Base-by-base conservation (phyloP, 1,139 yeast species). In the Lodderomyces jiufengensis region DNA sequence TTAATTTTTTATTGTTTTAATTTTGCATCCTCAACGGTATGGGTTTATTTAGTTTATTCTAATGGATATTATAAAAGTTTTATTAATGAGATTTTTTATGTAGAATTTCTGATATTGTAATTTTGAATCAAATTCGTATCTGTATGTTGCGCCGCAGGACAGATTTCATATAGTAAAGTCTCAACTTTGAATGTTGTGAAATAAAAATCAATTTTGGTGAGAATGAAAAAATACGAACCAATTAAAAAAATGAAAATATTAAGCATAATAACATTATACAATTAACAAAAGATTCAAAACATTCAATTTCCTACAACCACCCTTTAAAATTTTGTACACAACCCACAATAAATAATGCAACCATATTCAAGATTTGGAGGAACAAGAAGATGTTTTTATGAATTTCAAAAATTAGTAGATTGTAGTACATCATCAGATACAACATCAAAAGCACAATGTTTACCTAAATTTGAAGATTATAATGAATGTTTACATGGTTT, bases 351-450 rank as follows among this genome's bases (percentile, higher is more conserved):
- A 9, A 26, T 7, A 32, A 70, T 70, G 76, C 75, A 68, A 50
- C 75, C 76, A 49, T 66, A 68, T 48, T 67, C 74, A 33, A 67
- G 75, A 63, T 55, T 64, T 25, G 75, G 75, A 27, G 76, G 74
- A 39, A 70, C 76, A 44, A 67, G 74, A 58, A 68, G 59, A 58
- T 70, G 76, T 50, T 70, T 68, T 51, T 70, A 69, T 52, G 76
- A 70, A 47, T 70, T 68, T 56, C 76, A 70, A 53, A 58, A 70
- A 13, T 60, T 68, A 42, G 63, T 62, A 39, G 70, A 70, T 15
- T 70, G 76, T 49, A 65, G 61, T 58, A 69, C 75, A 3, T 63
- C 73, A 11, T 74, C 73, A 11, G 75, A 69, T 37, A 70, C 74
- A 31, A 52, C 56, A 27, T 40, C 63, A 40, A 65, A 62, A 44